Percentiles rank a stretch among this genome's conserved stretches.
These are phyloP conservation scores for Auricularia sp. DNA, from an alignment of 768 basidiomycete genomes.

Conservation along the genomic window DNA sequence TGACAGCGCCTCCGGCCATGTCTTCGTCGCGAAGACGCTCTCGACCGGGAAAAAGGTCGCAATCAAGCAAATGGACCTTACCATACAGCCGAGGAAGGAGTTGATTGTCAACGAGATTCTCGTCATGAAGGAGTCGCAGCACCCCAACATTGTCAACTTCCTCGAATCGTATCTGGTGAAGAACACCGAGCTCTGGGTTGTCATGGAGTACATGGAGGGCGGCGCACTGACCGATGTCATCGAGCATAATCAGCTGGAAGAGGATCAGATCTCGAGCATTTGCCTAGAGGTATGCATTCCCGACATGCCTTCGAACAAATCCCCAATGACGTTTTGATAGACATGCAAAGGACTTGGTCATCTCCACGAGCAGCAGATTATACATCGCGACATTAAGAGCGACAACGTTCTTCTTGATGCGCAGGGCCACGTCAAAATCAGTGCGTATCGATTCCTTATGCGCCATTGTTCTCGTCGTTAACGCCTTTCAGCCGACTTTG, in stretches of 20 bases:
- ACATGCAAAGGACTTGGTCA: slow-evolving; percentile 94
- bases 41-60: slow-evolving; percentile 81
- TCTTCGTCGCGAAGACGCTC: slow-evolving; percentile 91
- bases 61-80: slow-evolving; percentile 96
- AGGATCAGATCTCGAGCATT: slow-evolving; percentile 91
- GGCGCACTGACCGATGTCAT: slow-evolving; percentile 96
- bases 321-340: too few species aligned
- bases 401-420: slow-evolving; percentile 93
- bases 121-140: slow-evolving; percentile 97
- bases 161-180: slow-evolving; percentile 84
- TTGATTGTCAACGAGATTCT: slow-evolving; percentile 95
- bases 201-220: slow-evolving; percentile 99
- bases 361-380: slow-evolving; percentile 86
- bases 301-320: too few species aligned
- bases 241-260: slow-evolving; percentile 89
- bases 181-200: slow-evolving; percentile 87
- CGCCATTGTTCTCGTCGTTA: too few species aligned
- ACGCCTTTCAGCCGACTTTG: slow-evolving; percentile 80
- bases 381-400: slow-evolving; percentile 95
- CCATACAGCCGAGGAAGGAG: slow-evolving; percentile 93
- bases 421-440: slow-evolving; percentile 92
- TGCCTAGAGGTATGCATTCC: slow-evolving; percentile 73
- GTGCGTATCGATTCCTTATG: too few species aligned
- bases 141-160: slow-evolving; percentile 96
- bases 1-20: slow-evolving; percentile 86